Evolutionary conservation across 1,284 basidiomycete genomes (phyloP).

Genomic region (Leccinum glutinopallens): DNA sequence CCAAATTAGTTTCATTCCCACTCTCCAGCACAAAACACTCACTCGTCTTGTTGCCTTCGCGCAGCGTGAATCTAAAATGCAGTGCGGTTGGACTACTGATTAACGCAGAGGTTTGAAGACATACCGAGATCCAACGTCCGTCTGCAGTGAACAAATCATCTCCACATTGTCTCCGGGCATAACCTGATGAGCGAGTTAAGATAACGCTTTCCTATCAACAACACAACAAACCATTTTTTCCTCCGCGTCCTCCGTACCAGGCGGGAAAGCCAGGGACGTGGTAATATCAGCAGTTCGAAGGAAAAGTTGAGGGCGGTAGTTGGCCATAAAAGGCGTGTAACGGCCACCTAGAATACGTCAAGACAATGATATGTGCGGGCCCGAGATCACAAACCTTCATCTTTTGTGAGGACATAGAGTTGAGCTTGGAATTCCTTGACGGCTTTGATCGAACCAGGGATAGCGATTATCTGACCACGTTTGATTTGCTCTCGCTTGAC

Average conservation of each 20-base stretch:
- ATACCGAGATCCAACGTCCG: constrained; percentile 86
- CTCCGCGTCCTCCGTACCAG: constrained; percentile 71
- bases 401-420: constrained; percentile 94
- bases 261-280: constrained; percentile 84
- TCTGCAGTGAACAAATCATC: constrained; percentile 83
- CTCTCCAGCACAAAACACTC: constrained; percentile 37
- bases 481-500: constrained; percentile 96
- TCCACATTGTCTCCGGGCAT: constrained; percentile 99
- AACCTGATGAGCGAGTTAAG: constrained; percentile 54
- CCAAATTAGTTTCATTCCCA: constrained; percentile 11
- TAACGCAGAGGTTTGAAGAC: constrained; percentile 26
- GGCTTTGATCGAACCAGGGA: constrained; percentile 92
- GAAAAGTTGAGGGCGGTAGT: constrained; percentile 97
- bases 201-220: neutral
- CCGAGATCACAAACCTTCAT: constrained; percentile 55
- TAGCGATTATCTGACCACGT: constrained; percentile 91
- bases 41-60: constrained; percentile 95
- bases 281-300: constrained; percentile 97
- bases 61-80: constrained; percentile 81
- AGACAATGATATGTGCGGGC: neutral
- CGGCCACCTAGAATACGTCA: constrained; percentile 63
- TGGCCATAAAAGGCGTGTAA: constrained; percentile 95
- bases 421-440: constrained; percentile 94
- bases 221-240: constrained; percentile 73
- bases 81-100: constrained; percentile 5